phyloP scores from a whole-genome alignment of 129 eudicot species.

The Apium graveolens region DNA sequence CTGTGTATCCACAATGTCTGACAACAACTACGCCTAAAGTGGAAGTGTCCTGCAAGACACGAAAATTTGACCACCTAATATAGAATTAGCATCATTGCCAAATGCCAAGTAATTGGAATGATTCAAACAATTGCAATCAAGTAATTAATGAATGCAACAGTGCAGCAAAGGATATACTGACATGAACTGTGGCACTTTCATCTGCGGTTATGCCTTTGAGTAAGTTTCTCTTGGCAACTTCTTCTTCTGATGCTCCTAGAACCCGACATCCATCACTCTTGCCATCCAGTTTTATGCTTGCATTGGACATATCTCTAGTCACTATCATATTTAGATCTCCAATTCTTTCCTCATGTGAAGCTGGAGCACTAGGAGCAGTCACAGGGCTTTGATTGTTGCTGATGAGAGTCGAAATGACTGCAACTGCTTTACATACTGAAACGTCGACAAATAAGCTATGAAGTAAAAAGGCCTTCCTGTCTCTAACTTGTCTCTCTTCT shows the following conservation, averaged over 20 bases:
- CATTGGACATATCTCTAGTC: conserved; percentile 63
- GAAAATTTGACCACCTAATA: conserved; percentile 12
- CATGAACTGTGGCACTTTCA: conserved; percentile 91
- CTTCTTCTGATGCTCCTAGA: conserved; percentile 65
- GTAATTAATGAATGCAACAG: background rate
- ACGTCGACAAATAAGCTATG: conserved; percentile 90
- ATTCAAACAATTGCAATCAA: background rate
- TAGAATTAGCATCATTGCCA: background rate
- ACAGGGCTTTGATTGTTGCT: conserved; percentile 23
- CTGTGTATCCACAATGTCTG: conserved; percentile 88
- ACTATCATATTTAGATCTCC: conserved; percentile 68
- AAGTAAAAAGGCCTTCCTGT: conserved; percentile 89
- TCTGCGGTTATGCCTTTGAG: conserved; percentile 96
- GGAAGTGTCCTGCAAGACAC: conserved; percentile 66
- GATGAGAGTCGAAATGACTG: conserved; percentile 43
- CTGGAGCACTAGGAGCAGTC: conserved; percentile 13
- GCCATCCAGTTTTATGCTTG: conserved; percentile 66
- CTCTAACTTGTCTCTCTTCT: conserved; percentile 88
- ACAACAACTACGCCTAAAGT: conserved; percentile 89
- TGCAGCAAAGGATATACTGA: conserved; percentile 25
- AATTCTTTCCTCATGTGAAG: conserved; percentile 52
- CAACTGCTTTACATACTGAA: conserved; percentile 83
- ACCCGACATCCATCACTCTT: conserved; percentile 79
- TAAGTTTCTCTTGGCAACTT: conserved; percentile 75
- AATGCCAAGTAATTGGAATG: background rate